Percentiles rank a stretch among this genome's conserved stretches.
These are phyloP conservation scores for Corniculantispora saksenae DNA, from an alignment of 2,329 filamentous ascomycete genomes.

Conservation along the genomic window DNA sequence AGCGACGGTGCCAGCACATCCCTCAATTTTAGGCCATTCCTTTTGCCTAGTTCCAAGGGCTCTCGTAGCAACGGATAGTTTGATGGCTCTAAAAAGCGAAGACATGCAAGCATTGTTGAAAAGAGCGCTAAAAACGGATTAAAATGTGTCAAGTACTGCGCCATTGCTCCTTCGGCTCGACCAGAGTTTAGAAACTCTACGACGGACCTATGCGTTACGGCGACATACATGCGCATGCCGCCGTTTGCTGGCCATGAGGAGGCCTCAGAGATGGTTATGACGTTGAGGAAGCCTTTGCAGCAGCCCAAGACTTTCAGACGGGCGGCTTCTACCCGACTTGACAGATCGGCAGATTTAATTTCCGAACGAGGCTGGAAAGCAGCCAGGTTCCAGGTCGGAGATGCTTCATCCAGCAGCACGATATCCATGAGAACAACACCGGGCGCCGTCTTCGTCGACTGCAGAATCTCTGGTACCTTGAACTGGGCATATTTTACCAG, in stretches of 20 bases:
- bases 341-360: not conserved
- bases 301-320: not conserved
- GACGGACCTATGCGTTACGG: constrained; percentile 10
- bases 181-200: constrained; percentile 2
- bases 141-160: not conserved
- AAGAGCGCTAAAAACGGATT: not conserved
- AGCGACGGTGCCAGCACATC: not conserved
- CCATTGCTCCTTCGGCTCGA: not conserved
- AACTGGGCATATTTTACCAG: constrained; percentile 10
- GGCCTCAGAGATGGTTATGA: not conserved
- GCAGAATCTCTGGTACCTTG: not conserved
- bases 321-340: not conserved
- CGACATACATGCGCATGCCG: not conserved
- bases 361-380: constrained; percentile 6
- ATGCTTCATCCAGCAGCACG: constrained; percentile 12
- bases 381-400: constrained; percentile 9
- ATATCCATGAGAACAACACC: not conserved
- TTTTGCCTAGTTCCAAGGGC: not conserved
- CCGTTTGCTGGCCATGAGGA: not conserved
- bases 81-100: not conserved
- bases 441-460: not conserved
- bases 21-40: not conserved
- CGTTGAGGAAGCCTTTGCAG: not conserved
- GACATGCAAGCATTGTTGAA: not conserved
- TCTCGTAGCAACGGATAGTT: constrained; percentile 5